These are phyloP conservation scores for Uncinocarpus reesii DNA, from an alignment of 2,329 filamentous ascomycete genomes.

Conservation along the genomic window DNA sequence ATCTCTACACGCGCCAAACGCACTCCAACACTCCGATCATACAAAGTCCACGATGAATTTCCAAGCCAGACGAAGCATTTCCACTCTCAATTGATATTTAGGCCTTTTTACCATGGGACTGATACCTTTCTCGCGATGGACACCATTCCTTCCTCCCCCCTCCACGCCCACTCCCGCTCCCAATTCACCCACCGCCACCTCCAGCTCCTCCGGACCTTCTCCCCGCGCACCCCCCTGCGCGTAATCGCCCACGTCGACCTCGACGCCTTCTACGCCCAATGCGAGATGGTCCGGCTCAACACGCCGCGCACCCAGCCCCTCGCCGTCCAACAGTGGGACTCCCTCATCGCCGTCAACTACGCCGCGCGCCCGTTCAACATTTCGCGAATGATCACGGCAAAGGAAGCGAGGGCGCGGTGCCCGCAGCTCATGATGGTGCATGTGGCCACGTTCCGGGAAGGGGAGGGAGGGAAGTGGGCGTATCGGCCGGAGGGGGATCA, in stretches of 20 bases:
- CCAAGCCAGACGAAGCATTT: too few species aligned
- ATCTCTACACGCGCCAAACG: too few species aligned
- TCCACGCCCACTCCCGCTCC: conserved; percentile 37
- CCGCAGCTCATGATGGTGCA: conserved; percentile 78
- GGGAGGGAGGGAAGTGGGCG: conserved; percentile 73
- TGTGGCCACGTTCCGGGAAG: conserved; percentile 89
- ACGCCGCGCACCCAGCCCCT: conserved; percentile 66
- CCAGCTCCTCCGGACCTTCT: conserved; percentile 60
- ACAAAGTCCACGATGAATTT: too few species aligned
- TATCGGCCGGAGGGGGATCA: conserved; percentile 73
- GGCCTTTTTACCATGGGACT: too few species aligned
- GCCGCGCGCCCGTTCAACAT: conserved; percentile 73
- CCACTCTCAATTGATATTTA: too few species aligned
- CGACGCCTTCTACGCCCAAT: conserved; percentile 96
- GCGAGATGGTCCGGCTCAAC: conserved; percentile 79
- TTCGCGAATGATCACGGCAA: conserved; percentile 63
- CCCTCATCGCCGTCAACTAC: conserved; percentile 93
- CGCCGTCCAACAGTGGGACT: conserved; percentile 92
- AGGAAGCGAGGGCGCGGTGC: conserved; percentile 77
- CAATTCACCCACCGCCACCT: conserved; percentile 79
- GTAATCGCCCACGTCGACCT: conserved; percentile 88
- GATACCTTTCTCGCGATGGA: not conserved
- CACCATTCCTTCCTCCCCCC: not conserved
- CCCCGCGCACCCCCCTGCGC: conserved; percentile 64
- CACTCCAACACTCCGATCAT: too few species aligned